Evolutionary conservation across 2,329 filamentous ascomycete species (phyloP).

Genomic region (Colletotrichum cereale): DNA sequence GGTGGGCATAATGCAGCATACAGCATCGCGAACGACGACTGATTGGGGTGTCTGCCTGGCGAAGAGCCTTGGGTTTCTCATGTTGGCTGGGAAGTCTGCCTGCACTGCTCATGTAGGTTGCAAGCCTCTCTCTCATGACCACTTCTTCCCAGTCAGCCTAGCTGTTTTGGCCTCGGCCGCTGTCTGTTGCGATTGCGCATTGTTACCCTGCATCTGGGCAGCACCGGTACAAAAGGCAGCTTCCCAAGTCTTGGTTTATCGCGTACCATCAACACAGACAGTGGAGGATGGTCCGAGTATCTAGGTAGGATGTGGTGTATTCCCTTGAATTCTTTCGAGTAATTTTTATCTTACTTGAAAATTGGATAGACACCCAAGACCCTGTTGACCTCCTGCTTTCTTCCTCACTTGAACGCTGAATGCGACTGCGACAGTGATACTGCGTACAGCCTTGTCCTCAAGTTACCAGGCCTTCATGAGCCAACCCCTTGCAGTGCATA

Average conservation of each 20-base stretch:
- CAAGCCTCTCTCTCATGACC: background rate
- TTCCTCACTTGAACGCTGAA: background rate
- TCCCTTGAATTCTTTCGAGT: too few relatives aligned
- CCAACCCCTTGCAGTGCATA: background rate
- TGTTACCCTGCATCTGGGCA: background rate
- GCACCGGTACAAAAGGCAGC: background rate
- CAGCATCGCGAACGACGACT: background rate
- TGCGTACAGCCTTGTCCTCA: background rate
- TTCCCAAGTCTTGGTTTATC: background rate
- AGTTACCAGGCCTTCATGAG: slow-evolving; percentile 12
- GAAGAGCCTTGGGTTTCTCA: background rate
- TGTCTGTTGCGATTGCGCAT: background rate
- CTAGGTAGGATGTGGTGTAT: background rate
- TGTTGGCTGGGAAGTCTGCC: background rate
- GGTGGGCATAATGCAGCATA: background rate
- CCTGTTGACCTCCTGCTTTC: too few relatives aligned
- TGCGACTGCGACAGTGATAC: background rate
- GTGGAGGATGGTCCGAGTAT: background rate
- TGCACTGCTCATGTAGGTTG: background rate
- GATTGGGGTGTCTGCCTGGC: background rate
- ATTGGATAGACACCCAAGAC: too few relatives aligned
- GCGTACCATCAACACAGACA: background rate
- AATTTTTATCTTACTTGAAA: too few relatives aligned
- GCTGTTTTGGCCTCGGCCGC: background rate
- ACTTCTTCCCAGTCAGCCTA: background rate